phyloP scores from a whole-genome alignment of 1,139 yeast species.

The Pichia sp. region DNA sequence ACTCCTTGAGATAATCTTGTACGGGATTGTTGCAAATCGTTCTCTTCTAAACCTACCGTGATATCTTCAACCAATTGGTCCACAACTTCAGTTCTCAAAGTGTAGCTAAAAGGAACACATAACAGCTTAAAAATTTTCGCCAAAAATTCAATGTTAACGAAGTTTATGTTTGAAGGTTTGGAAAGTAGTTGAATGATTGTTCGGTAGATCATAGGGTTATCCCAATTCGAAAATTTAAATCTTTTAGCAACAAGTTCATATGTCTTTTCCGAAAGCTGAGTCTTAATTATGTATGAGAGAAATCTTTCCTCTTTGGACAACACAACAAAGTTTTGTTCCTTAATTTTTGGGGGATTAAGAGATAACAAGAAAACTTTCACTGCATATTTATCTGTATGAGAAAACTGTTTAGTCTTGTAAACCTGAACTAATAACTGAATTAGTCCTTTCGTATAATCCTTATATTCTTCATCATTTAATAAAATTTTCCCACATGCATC shows the following conservation, averaged over 20 bases:
- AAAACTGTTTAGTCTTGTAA: constrained; percentile 47
- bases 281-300: constrained; percentile 45
- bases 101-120: constrained; percentile 28
- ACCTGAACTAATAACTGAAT: constrained; percentile 51
- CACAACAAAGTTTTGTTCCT: constrained; percentile 23
- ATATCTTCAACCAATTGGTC: constrained; percentile 68
- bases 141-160: constrained; percentile 43
- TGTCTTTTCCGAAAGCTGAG: constrained; percentile 45
- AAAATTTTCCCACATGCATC: constrained; percentile 73
- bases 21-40: constrained; percentile 58
- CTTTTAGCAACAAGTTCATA: constrained; percentile 37
- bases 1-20: constrained; percentile 57
- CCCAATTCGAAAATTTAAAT: constrained; percentile 47
- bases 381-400: constrained; percentile 54
- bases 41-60: constrained; percentile 60
- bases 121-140: constrained; percentile 46
- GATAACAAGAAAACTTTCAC: constrained; percentile 56
- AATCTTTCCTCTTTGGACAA: constrained; percentile 46
- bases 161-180: constrained; percentile 58
- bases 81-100: constrained; percentile 43
- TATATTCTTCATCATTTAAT: constrained; percentile 57
- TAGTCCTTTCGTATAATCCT: constrained; percentile 59
- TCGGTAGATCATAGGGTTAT: constrained; percentile 37
- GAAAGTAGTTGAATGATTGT: constrained; percentile 52
- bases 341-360: constrained; percentile 55